A percentile compares a stretch with the other conserved stretches of the same genome.
Evolutionary conservation across 441 rosid genomes (phyloP).

Genomic region (Capsella rubella): DNA sequence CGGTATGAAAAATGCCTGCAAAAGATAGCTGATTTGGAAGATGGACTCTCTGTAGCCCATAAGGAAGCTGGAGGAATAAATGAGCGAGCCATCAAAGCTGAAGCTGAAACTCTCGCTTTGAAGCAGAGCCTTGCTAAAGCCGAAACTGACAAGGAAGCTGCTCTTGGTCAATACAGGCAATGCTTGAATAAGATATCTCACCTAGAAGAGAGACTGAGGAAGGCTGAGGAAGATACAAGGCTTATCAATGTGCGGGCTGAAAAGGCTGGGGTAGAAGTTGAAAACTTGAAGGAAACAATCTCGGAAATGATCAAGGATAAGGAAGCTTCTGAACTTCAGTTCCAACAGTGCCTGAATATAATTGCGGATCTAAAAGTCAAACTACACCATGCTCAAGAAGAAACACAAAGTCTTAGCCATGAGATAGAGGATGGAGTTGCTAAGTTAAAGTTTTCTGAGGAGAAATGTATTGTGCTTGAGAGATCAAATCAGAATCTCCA

Average conservation of each 20-base stretch:
- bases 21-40: conserved; percentile 68
- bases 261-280: conserved; percentile 71
- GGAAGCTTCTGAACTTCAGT: conserved; percentile 70
- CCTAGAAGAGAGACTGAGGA: conserved; percentile 65
- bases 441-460: conserved; percentile 82
- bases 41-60: conserved; percentile 52
- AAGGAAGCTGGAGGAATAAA: conserved; percentile 61
- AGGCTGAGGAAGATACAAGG: conserved; percentile 64
- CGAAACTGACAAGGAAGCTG: conserved; percentile 76
- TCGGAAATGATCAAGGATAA: conserved; percentile 67
- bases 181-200: conserved; percentile 63
- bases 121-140: conserved; percentile 59
- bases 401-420: conserved; percentile 66
- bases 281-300: conserved; percentile 63
- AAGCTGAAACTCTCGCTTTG: conserved; percentile 58
- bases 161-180: conserved; percentile 57
- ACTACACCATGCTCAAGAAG: conserved; percentile 67
- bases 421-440: conserved; percentile 70
- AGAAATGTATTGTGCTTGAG: conserved; percentile 77
- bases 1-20: conserved; percentile 75
- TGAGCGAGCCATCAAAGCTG: conserved; percentile 68
- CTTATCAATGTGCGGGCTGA: conserved; percentile 56
- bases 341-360: conserved; percentile 75
- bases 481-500: conserved; percentile 77
- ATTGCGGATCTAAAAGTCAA: conserved; percentile 70